Percentiles rank a stretch among this genome's conserved stretches.
These are phyloP conservation scores for Kodamaea kaohsiungensis DNA, from an alignment of 805 yeast genomes.

Conservation along the genomic window DNA sequence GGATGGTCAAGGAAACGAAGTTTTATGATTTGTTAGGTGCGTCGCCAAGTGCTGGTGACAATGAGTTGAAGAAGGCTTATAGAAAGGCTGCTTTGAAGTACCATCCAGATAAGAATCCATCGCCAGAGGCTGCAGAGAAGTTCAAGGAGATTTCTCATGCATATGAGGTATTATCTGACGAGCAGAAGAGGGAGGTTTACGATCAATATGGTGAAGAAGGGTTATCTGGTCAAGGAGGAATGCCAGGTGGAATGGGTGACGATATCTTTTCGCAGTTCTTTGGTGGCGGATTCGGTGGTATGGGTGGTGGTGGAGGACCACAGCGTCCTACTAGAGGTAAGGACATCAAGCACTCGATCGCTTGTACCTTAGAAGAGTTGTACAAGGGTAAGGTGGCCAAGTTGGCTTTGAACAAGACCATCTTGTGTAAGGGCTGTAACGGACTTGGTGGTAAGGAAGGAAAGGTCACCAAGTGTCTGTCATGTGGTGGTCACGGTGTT, in stretches of 20 bases:
- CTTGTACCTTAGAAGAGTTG: constrained; percentile 87
- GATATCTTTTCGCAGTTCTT: constrained; percentile 81
- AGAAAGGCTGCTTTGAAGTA: constrained; percentile 77
- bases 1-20: constrained; percentile 80
- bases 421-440: constrained; percentile 83
- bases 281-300: constrained; percentile 60
- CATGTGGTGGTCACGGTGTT: constrained; percentile 91
- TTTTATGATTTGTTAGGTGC: constrained; percentile 76
- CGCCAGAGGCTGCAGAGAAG: constrained; percentile 92
- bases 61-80: constrained; percentile 79
- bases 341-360: constrained; percentile 86
- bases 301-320: constrained; percentile 57
- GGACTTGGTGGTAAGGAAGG: constrained; percentile 97
- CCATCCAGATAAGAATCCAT: constrained; percentile 83
- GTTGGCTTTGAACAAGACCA: constrained; percentile 89
- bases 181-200: constrained; percentile 84
- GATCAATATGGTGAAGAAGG: constrained; percentile 96
- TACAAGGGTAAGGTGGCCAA: constrained; percentile 93
- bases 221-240: constrained; percentile 69
- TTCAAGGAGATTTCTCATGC: constrained; percentile 90
- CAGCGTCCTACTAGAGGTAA: constrained; percentile 82
- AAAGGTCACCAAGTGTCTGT: constrained; percentile 78
- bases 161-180: constrained; percentile 82
- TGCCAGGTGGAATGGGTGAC: constrained; percentile 66
- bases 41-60: constrained; percentile 63